Evolutionary conservation across 2,329 filamentous ascomycete species (phyloP).

Genomic region (Xylariomycetidae sp.): DNA sequence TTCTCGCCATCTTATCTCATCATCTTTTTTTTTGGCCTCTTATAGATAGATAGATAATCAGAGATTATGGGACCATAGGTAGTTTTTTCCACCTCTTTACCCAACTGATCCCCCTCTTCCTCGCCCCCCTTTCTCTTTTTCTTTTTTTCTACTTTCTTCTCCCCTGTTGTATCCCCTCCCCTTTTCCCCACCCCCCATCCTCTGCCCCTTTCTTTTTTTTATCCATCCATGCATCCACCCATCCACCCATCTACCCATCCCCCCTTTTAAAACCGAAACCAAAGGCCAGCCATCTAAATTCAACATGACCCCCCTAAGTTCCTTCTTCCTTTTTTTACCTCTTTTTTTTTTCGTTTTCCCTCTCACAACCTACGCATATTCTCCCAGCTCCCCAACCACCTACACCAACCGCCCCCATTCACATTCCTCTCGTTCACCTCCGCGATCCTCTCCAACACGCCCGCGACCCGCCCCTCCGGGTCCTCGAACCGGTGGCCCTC

Average conservation of each 20-base stretch:
- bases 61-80: too few relatives aligned
- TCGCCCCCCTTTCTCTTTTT: background rate
- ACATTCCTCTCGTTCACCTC: constrained; percentile 55
- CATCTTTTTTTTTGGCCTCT: background rate
- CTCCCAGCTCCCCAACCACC: constrained; percentile 69
- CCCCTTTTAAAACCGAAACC: too few relatives aligned
- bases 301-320: too few relatives aligned
- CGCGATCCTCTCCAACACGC: constrained; percentile 55
- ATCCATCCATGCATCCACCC: too few relatives aligned
- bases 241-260: too few relatives aligned
- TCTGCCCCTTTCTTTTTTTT: too few relatives aligned
- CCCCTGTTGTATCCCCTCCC: constrained; percentile 39
- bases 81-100: background rate
- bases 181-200: constrained; percentile 69
- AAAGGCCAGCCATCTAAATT: too few relatives aligned
- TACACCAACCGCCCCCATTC: constrained; percentile 54
- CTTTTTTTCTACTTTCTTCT: background rate
- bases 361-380: constrained; percentile 17
- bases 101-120: background rate
- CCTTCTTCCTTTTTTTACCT: background rate
- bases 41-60: too few relatives aligned
- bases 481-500: constrained; percentile 55
- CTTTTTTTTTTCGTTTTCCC: background rate
- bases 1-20: background rate
- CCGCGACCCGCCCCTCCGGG: constrained; percentile 52